phyloP scores from a whole-genome alignment of 371 early-diverging fungal genomes.

The Capillidium heterosporum region DNA sequence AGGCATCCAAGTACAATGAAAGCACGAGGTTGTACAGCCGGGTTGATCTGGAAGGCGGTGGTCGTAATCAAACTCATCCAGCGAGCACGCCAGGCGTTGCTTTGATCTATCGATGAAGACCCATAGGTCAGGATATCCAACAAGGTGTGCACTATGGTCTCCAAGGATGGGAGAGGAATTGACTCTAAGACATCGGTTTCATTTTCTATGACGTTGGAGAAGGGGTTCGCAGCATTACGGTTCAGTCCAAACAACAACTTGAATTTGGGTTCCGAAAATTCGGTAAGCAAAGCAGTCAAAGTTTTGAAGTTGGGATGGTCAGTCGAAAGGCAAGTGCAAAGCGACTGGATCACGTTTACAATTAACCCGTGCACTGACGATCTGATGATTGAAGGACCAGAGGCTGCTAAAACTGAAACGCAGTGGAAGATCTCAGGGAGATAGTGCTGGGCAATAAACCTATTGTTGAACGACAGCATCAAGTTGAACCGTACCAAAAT shows the following conservation, averaged over 20 bases:
- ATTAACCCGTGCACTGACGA: conserved; percentile 81
- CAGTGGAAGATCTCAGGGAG: conserved; percentile 77
- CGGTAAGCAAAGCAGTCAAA: conserved; percentile 33
- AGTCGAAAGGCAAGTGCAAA: conserved; percentile 57
- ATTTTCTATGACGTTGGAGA: conserved; percentile 39
- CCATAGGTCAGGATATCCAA: conserved; percentile 61
- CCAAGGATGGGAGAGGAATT: conserved; percentile 50
- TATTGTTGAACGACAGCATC: conserved; percentile 79
- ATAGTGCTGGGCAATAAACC: conserved; percentile 50
- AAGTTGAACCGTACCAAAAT: conserved; percentile 69
- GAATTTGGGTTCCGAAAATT: conserved; percentile 60
- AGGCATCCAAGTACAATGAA: conserved; percentile 81
- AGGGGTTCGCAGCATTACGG: conserved; percentile 47
- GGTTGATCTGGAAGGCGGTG: conserved; percentile 84
- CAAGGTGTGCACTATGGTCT: conserved; percentile 58
- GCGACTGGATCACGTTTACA: conserved; percentile 71
- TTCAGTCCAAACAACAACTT: conserved; percentile 61
- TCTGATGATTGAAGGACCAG: conserved; percentile 67
- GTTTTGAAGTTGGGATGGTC: conserved; percentile 37
- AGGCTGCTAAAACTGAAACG: conserved; percentile 59
- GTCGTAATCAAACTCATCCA: conserved; percentile 84
- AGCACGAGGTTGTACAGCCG: conserved; percentile 80
- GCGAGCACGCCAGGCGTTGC: conserved; percentile 66
- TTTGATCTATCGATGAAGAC: conserved; percentile 44
- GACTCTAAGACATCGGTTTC: conserved; percentile 43